Evolutionary conservation across 225 moss, liverwort and hornwort species (phyloP).

Genomic region (Bryum argenteum): DNA sequence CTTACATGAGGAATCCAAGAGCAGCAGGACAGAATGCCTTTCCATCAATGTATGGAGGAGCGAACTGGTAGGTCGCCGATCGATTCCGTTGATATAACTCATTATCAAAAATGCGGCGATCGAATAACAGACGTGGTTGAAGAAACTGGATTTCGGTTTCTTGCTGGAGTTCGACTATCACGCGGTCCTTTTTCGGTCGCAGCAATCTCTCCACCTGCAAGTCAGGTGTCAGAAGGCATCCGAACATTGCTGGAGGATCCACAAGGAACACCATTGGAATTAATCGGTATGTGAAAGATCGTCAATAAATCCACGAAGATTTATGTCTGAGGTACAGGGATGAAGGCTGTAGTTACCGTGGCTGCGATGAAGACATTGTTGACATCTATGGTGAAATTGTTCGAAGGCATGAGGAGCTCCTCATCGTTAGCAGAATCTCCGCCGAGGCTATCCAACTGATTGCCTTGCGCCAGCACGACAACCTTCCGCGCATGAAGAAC

Average conservation of each 20-base stretch:
- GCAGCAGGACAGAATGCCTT: constrained; percentile 90
- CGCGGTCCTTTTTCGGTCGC: constrained; percentile 61
- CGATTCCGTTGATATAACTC: constrained; percentile 87
- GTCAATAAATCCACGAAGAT: too few species aligned
- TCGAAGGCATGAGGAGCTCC: constrained; percentile 37
- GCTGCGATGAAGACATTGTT: constrained; percentile 71
- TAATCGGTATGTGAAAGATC: background rate
- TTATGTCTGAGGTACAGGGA: background rate
- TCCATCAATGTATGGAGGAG: constrained; percentile 88
- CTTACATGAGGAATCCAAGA: constrained; percentile 92
- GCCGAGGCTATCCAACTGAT: constrained; percentile 40
- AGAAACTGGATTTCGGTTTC: constrained; percentile 87
- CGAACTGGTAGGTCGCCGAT: constrained; percentile 88
- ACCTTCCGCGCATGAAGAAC: constrained; percentile 86
- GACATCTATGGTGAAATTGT: constrained; percentile 55
- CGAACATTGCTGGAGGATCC: background rate
- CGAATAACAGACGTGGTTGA: constrained; percentile 75
- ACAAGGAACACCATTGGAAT: background rate
- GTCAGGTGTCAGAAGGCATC: background rate
- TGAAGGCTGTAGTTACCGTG: constrained; percentile 39
- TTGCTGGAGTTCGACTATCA: constrained; percentile 90
- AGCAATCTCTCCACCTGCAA: constrained; percentile 84
- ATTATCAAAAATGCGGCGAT: constrained; percentile 80
- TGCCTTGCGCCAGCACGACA: constrained; percentile 73
- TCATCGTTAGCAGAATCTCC: constrained; percentile 51